Evolutionary conservation across 257 asterid species (phyloP).

Genomic region (Misopates orontium): DNA sequence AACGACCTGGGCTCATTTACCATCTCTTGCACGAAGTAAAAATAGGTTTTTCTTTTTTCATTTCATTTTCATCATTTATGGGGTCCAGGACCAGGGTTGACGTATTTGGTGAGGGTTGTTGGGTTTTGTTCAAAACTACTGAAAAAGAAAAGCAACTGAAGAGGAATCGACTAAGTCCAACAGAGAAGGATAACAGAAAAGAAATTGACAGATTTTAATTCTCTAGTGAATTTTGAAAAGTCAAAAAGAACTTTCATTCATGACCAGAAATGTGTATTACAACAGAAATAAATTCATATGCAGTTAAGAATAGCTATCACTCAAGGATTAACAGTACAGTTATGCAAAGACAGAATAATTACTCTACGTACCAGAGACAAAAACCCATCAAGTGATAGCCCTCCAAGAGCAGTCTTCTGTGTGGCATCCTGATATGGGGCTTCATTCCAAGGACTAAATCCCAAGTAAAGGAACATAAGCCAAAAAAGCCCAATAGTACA

Average conservation of each 20-base stretch:
- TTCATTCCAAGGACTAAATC: conserved; percentile 82
- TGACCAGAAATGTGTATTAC: conserved; percentile 14
- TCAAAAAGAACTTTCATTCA: not conserved
- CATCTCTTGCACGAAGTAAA: too few relatives aligned
- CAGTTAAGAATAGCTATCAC: not conserved
- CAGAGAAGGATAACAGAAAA: too few relatives aligned
- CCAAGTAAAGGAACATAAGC: conserved; percentile 14
- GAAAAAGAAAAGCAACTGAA: too few relatives aligned
- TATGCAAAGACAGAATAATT: conserved; percentile 13
- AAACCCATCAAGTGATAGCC: conserved; percentile 80
- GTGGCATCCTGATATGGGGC: conserved; percentile 86
- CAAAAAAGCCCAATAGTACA: not conserved
- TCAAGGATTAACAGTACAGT: conserved; percentile 12
- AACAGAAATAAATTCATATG: conserved; percentile 4
- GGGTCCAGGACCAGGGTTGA: too few relatives aligned
- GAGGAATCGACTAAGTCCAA: too few relatives aligned
- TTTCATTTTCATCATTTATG: too few relatives aligned
- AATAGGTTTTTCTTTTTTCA: too few relatives aligned
- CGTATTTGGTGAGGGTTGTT: too few relatives aligned
- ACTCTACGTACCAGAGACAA: conserved; percentile 64
- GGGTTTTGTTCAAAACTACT: too few relatives aligned
- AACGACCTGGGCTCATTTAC: too few relatives aligned
- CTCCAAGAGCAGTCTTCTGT: conserved; percentile 82
- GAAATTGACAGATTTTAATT: not conserved
- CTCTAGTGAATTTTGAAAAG: not conserved